These are phyloP conservation scores for Tuber borchii DNA, from an alignment of 495 filamentous ascomycete genomes.

Conservation along the genomic window DNA sequence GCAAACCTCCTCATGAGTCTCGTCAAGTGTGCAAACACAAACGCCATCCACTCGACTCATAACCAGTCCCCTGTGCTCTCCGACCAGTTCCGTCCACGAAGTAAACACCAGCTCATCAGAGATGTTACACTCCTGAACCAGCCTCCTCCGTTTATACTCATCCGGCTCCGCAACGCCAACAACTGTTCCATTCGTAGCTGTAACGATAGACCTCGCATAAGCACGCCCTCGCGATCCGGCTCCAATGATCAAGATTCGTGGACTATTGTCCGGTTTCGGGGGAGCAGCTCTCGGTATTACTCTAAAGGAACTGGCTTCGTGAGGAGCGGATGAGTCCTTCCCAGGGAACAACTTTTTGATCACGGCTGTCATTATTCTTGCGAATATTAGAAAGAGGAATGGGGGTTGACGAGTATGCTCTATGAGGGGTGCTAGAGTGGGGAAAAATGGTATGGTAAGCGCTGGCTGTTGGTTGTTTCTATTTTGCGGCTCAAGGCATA, in stretches of 20 bases:
- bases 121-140: constrained; percentile 59
- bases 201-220: constrained; percentile 60
- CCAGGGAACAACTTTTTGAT: neutral
- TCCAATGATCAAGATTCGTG: constrained; percentile 72
- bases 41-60: constrained; percentile 62
- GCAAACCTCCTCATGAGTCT: constrained; percentile 62
- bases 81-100: constrained; percentile 67
- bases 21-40: constrained; percentile 83
- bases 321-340: neutral
- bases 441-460: neutral
- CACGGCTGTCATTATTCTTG: neutral
- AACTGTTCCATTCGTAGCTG: constrained; percentile 57
- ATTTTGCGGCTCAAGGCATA: neutral
- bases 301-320: neutral
- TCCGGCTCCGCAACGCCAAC: constrained; percentile 78
- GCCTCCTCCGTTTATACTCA: constrained; percentile 61
- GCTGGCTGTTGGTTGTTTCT: neutral
- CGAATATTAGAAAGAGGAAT: neutral
- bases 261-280: constrained; percentile 26
- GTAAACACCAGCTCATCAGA: constrained; percentile 57
- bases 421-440: neutral
- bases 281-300: neutral
- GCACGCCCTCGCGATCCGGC: constrained; percentile 76
- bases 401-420: neutral
- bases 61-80: constrained; percentile 56